Percentiles rank a stretch among this genome's conserved stretches.
Conservation (phyloP, 768 basidiomycete species). For the Pleurotus tuber-regium region DNA sequence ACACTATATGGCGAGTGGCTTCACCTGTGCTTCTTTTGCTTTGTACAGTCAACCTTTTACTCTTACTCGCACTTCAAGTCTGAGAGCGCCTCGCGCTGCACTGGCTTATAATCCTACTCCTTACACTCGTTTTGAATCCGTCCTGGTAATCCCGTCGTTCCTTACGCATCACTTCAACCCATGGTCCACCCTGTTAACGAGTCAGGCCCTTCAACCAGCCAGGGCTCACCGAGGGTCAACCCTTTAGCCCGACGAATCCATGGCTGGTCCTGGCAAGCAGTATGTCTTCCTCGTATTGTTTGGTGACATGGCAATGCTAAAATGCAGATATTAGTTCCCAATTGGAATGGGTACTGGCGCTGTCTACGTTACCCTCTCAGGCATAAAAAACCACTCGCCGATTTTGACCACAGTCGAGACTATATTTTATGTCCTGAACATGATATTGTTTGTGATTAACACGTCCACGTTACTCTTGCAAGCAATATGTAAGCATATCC, state of each 20-base stretch:
- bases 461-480: slow-evolving; percentile 38
- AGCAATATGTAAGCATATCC: slow-evolving; percentile 32
- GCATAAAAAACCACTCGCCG: slow-evolving; percentile 31
- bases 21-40: slow-evolving; percentile 4
- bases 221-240: slow-evolving; percentile 23
- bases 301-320: not conserved
- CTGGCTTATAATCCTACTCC: slow-evolving; percentile 9
- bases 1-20: slow-evolving; percentile 3
- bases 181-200: slow-evolving; percentile 4
- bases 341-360: slow-evolving; percentile 50
- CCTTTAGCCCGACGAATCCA: slow-evolving; percentile 41
- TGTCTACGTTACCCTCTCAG: slow-evolving; percentile 46
- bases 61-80: slow-evolving; percentile 5
- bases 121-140: slow-evolving; percentile 8
- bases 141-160: slow-evolving; percentile 9
- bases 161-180: not conserved
- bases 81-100: slow-evolving; percentile 1
- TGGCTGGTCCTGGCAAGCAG: slow-evolving; percentile 51
- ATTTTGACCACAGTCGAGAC: slow-evolving; percentile 36
- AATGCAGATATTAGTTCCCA: slow-evolving; percentile 35
- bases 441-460: slow-evolving; percentile 42
- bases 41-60: slow-evolving; percentile 1
- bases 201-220: slow-evolving; percentile 2
- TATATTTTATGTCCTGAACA: slow-evolving; percentile 45
- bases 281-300: slow-evolving; percentile 21